Conservation (phyloP, 768 basidiomycete species). For the Plicaturopsis crispa region DNA sequence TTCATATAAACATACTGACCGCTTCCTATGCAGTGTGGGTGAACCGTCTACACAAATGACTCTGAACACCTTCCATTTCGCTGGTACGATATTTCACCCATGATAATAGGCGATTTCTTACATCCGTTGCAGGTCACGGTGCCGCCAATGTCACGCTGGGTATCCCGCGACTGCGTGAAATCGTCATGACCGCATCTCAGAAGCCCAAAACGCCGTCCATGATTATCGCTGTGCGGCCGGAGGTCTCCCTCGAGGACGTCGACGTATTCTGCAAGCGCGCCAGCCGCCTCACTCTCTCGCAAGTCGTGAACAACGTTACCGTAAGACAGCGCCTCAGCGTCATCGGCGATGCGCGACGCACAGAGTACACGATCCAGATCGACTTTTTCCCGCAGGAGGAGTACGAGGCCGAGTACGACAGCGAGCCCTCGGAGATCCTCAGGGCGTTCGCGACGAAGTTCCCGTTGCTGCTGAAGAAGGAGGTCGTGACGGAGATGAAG, state of each 20-base stretch:
- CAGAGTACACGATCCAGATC: conserved; percentile 75
- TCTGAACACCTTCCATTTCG: conserved; percentile 98
- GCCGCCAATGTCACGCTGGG: conserved; percentile 98
- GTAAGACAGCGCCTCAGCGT: conserved; percentile 74
- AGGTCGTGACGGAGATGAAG: conserved; percentile 82
- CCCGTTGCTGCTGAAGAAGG: conserved; percentile 74
- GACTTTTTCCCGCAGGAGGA: conserved; percentile 83
- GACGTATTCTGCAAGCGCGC: conserved; percentile 84
- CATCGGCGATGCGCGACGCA: conserved; percentile 61
- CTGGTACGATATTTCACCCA: conserved; percentile 50
- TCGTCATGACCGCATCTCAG: conserved; percentile 96
- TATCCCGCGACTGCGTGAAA: conserved; percentile 97
- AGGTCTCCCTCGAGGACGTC: conserved; percentile 45
- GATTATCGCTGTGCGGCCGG: conserved; percentile 66
- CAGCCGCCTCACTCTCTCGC: conserved; percentile 78
- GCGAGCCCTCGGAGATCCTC: conserved; percentile 66
- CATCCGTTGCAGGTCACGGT: conserved; percentile 66
- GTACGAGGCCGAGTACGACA: conserved; percentile 76
- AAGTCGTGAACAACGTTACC: conserved; percentile 74
- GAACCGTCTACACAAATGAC: conserved; percentile 99
- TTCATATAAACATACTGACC: background rate
- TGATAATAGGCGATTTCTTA: background rate
- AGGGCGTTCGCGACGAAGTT: conserved; percentile 66
- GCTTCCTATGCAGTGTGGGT: conserved; percentile 60
- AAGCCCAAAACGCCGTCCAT: conserved; percentile 98